Conservation (phyloP, 345 rosid genomes). For the Syzygium oleosum region DNA sequence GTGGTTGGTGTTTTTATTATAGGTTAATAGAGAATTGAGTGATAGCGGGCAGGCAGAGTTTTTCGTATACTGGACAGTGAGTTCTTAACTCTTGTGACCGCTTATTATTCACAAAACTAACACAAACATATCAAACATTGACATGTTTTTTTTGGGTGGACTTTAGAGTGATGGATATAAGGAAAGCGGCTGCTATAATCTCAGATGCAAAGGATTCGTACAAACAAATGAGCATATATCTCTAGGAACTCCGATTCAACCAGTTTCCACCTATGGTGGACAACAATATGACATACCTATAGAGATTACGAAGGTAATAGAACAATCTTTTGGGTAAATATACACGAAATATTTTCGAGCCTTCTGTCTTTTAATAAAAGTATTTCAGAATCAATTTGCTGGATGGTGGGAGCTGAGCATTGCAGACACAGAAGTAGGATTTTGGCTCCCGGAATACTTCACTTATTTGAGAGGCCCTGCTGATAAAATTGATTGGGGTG, state of each 20-base stretch:
- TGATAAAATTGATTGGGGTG: not conserved
- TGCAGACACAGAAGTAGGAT: not conserved
- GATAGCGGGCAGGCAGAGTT: not conserved
- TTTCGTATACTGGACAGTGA: slow-evolving; percentile 29
- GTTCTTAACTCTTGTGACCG: not conserved
- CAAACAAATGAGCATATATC: not conserved
- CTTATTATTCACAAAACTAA: not conserved
- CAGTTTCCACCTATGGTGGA: slow-evolving; percentile 8
- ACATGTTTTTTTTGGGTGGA: not conserved
- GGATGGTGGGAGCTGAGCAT: not conserved
- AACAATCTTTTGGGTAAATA: not conserved
- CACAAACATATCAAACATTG: not conserved
- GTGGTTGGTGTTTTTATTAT: not conserved
- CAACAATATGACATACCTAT: not conserved
- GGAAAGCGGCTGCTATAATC: slow-evolving; percentile 17
- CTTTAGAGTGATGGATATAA: slow-evolving; percentile 15
- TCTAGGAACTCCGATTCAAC: not conserved
- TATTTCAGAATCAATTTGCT: not conserved
- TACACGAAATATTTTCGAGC: not conserved
- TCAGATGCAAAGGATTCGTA: slow-evolving; percentile 22
- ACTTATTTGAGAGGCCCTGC: not conserved
- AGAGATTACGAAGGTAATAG: slow-evolving; percentile 2
- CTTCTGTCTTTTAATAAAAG: not conserved
- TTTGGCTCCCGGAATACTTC: not conserved
- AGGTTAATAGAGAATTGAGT: not conserved